phyloP scores from a whole-genome alignment of 176 grass and related monocot genomes.

The Rhipidocladum racemiflorum region DNA sequence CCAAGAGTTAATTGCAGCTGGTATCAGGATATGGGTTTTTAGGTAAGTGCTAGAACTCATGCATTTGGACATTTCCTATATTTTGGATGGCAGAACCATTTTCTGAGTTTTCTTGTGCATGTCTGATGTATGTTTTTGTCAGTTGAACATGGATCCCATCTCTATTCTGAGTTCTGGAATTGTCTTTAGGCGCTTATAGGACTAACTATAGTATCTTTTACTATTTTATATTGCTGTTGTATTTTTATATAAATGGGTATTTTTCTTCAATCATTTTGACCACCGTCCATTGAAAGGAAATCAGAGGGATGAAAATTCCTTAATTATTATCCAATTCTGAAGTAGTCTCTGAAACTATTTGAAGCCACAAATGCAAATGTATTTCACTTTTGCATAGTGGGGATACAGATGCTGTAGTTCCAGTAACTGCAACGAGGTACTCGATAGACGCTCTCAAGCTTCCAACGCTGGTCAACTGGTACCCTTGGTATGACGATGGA shows the following conservation, averaged over 20 bases:
- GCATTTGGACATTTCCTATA: constrained; percentile 7
- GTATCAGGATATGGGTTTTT: constrained; percentile 94
- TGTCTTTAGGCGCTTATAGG: neutral
- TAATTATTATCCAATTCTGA: neutral
- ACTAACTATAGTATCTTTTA: neutral
- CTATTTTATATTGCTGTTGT: neutral
- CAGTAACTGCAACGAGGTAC: constrained; percentile 92
- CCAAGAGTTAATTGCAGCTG: constrained; percentile 77
- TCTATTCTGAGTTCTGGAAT: neutral
- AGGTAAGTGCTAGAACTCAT: constrained; percentile 43
- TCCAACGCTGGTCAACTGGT: constrained; percentile 67
- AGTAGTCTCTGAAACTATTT: neutral
- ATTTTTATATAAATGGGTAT: neutral
- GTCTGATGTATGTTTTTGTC: neutral
- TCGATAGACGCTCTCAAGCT: constrained; percentile 84
- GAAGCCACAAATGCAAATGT: neutral
- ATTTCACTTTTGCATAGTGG: constrained; percentile 47
- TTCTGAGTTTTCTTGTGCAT: neutral
- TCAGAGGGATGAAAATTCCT: neutral
- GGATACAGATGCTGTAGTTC: constrained; percentile 96
- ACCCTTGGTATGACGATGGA: constrained; percentile 82
- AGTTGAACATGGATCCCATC: neutral
- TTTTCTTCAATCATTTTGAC: neutral
- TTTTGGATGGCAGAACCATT: constrained; percentile 19
- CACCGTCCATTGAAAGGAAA: neutral